phyloP scores from a whole-genome alignment of 805 yeast species.

The Saturnispora halmiae region DNA sequence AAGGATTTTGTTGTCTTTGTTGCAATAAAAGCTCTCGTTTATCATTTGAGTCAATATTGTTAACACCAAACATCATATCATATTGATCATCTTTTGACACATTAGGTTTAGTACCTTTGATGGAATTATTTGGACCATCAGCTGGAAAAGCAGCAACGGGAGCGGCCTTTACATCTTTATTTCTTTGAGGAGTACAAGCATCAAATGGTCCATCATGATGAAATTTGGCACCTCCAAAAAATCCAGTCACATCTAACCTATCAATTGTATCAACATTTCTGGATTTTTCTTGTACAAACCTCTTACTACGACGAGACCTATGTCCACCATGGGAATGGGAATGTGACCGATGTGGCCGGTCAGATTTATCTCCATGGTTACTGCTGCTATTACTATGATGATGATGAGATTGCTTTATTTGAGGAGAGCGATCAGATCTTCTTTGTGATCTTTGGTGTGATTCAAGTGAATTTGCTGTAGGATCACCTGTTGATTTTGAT shows the following conservation, averaged over 20 bases:
- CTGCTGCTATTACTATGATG: background rate
- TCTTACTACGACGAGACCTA: constrained; percentile 24
- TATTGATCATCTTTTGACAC: constrained; percentile 52
- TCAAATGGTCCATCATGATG: constrained; percentile 99
- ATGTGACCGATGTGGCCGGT: constrained; percentile 20
- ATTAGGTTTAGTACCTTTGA: constrained; percentile 55
- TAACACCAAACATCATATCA: constrained; percentile 70
- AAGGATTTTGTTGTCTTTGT: constrained; percentile 8
- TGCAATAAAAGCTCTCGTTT: background rate
- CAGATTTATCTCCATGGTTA: constrained; percentile 2
- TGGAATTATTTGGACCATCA: constrained; percentile 87
- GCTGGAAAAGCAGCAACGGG: constrained; percentile 94
- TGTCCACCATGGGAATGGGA: constrained; percentile 28
- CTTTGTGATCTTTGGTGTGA: constrained; percentile 3
- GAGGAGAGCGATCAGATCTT: constrained; percentile 5
- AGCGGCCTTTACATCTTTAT: constrained; percentile 61
- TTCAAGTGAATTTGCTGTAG: background rate
- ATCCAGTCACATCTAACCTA: constrained; percentile 89
- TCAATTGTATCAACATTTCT: constrained; percentile 89
- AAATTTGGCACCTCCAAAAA: constrained; percentile 86
- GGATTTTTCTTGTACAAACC: constrained; percentile 41
- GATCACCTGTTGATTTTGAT: constrained; percentile 27
- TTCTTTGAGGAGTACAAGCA: constrained; percentile 95
- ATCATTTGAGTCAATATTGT: constrained; percentile 37
- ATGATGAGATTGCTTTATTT: background rate